Percentiles rank a stretch among this genome's conserved stretches.
Conservation (phyloP, 208 protist species). For the Leishmania braziliensis region DNA sequence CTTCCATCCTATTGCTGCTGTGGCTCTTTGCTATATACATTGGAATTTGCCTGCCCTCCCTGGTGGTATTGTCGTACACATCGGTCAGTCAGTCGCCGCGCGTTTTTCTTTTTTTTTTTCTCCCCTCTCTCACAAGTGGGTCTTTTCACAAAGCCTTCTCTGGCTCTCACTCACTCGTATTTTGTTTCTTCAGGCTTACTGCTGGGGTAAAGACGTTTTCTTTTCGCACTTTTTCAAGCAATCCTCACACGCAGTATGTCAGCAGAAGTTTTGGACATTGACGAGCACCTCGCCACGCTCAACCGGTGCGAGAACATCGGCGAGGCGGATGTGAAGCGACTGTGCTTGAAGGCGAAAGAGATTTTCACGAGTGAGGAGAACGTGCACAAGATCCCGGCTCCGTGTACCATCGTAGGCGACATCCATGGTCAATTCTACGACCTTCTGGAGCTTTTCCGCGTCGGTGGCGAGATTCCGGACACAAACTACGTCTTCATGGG, state of each 20-base stretch:
- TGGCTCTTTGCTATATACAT: slow-evolving; percentile 16
- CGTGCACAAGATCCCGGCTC: slow-evolving; percentile 89
- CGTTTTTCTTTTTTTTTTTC: neutral
- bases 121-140: neutral
- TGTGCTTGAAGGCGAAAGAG: slow-evolving; percentile 83
- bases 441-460: slow-evolving; percentile 96
- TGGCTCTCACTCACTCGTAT: neutral
- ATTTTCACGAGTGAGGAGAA: slow-evolving; percentile 91
- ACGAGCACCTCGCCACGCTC: slow-evolving; percentile 97
- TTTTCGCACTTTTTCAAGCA: neutral
- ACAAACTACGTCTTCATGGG: slow-evolving; percentile 98
- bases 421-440: slow-evolving; percentile 98
- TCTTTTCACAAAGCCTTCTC: neutral
- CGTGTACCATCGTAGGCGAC: slow-evolving; percentile 94
- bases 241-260: slow-evolving; percentile 13
- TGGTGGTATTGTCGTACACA: neutral
- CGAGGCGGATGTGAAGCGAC: slow-evolving; percentile 91
- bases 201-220: neutral
- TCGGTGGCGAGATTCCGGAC: slow-evolving; percentile 95
- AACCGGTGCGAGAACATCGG: slow-evolving; percentile 94
- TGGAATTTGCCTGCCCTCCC: slow-evolving; percentile 11
- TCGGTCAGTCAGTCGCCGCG: neutral
- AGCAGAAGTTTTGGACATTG: slow-evolving; percentile 83
- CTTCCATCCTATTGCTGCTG: slow-evolving; percentile 4
- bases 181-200: neutral